Evolutionary conservation across 2,329 filamentous ascomycete species (phyloP), one percentile per base, ranked within the genome.

Genomic region (Polytolypa hystricis): DNA sequence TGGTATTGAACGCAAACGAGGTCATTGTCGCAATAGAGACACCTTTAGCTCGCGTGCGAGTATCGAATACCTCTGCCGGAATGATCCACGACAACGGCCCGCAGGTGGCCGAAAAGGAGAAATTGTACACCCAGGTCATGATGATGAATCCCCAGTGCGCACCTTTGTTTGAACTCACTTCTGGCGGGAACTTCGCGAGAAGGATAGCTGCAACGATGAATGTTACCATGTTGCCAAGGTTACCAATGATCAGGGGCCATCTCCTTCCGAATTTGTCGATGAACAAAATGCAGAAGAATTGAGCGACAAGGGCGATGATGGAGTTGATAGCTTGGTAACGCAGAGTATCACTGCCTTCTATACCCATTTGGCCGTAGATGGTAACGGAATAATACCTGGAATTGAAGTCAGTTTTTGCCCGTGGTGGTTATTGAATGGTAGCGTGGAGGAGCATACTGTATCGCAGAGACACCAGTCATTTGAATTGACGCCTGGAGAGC

Each of bases 51-150:
- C 82, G 71, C 0, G 81, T 86, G 42, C 77, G 73, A 2, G 79
- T 86, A 57, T 86, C 81, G 59, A 86, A 86, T 27, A 84, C 79
- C 53, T 84, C 80, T 33, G 80, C 77, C 0, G 57, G 60, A 21
- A 68, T 64, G 37, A 73, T 72, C 69, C 70, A 75, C 14, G 71
- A 67, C 1, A 85, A 60, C 0, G 81, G 80, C 15, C 81, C 81
- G 41, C 78, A 82, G 2, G 79, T 80, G 21, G 71, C 70, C 3
- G 71, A 79, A 66, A 84, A 86, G 28, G 70, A 79, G 62, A 85
- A 81, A 60, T 87, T 86, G 67, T 84, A 87, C 1, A 83, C 54
- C 82, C 82, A 87, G 1, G 81, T 87, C 48, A 77, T 71, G 38
- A 73, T 66, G 42, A 87, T 87, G 58, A 87, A 89, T 1, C 74